Percentiles rank a stretch among this genome's conserved stretches.
Conservation (phyloP, 306 rosid genomes). For the Prunus dulcis region DNA sequence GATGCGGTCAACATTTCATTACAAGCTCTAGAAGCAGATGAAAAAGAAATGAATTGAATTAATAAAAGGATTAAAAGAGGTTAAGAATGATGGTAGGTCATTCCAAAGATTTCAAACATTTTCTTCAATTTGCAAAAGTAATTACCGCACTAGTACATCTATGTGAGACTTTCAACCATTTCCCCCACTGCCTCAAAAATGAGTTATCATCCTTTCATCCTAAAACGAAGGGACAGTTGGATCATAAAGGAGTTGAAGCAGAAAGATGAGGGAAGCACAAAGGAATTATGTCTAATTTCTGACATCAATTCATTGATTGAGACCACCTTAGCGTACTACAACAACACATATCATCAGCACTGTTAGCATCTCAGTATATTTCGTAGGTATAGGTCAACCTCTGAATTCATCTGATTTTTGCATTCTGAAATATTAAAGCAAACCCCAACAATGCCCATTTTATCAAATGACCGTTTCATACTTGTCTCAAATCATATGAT, state of each 20-base stretch:
- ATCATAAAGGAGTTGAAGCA: neutral
- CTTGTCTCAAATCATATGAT: no score
- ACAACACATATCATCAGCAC: neutral
- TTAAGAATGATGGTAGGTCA: neutral
- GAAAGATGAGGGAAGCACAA: neutral
- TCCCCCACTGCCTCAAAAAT: neutral
- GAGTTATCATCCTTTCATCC: neutral
- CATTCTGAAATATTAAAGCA: neutral
- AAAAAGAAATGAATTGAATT: neutral
- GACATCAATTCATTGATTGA: neutral
- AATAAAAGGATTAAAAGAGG: neutral
- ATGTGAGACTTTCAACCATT: neutral
- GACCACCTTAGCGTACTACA: neutral
- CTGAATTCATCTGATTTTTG: neutral
- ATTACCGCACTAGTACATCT: neutral
- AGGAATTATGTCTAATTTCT: neutral
- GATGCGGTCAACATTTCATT: neutral
- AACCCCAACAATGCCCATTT: neutral
- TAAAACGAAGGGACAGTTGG: neutral
- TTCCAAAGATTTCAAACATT: neutral
- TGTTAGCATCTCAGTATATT: no score
- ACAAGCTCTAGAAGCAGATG: neutral
- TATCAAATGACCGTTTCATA: neutral
- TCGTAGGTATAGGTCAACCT: neutral
- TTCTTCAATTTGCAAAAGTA: no score